Evolutionary conservation across 2,329 filamentous ascomycete species (phyloP), one percentile per base, ranked within the genome.

Genomic region (Huntiella omanensis): DNA sequence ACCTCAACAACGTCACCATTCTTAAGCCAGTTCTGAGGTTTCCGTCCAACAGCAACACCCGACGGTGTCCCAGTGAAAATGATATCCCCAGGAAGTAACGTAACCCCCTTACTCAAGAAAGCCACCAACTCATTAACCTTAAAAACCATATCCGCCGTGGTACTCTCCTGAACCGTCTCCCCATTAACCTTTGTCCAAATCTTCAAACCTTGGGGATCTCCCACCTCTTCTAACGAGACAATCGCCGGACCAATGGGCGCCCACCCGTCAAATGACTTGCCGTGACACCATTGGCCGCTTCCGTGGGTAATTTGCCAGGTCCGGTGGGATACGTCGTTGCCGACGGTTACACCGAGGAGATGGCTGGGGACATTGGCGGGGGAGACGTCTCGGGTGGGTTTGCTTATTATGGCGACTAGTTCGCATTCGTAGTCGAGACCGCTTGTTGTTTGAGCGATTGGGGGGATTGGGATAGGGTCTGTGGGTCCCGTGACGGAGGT

Each of bases 361-460:
- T 83, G 77, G 45, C 77, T 64, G n/a, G 86, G 63, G 0, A 82
- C 82, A 16, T 72, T 60, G 1, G 66, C 64, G 60, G 82, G 77
- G 1, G 73, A 59, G 10, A 87, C 75, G 56, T 85, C 69, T 38
- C 64, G 61, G 50, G 75, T 79, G 50, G 70, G 64, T 59, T 77
- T 79, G 17, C 80, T 79, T 51, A 87, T 83, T 6, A 87, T 66
- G 34, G 75, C 67, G 11, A 85, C 78, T 5, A 88, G 68, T 62
- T 88, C 83, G 58, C 80, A 83, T 62, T 88, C 83, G 60, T 87
- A 87, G 61, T 87, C 83, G 13, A 84, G 62, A 0, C 77, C 76
- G n/a, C 65, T 63, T 41, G 66, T 67, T 50, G 77, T 67, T 59
- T 85, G 81, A 0, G 78, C 80, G 50, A 81, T 63, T 2, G 61